Evolutionary conservation across 805 yeast species (phyloP).

Genomic region (Yarrowia yakushimensis): DNA sequence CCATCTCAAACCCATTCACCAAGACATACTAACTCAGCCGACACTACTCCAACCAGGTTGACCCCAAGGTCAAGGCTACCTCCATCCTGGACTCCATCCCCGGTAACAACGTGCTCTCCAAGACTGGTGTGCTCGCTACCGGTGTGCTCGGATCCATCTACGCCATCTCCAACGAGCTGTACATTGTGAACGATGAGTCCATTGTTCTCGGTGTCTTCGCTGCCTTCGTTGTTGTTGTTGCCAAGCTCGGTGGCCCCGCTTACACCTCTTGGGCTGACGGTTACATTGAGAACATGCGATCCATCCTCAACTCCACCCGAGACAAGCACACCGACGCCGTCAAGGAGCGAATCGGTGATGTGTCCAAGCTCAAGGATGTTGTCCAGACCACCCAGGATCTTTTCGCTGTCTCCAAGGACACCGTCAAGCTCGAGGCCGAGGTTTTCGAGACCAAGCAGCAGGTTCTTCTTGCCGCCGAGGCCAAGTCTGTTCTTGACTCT

Average conservation of each 20-base stretch:
- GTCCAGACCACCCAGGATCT: constrained; percentile 86
- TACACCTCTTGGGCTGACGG: constrained; percentile 92
- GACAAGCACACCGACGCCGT: constrained; percentile 88
- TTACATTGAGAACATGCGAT: constrained; percentile 75
- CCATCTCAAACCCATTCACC: neutral
- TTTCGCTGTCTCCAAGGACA: constrained; percentile 93
- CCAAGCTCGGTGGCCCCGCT: constrained; percentile 89
- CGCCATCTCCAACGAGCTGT: constrained; percentile 89
- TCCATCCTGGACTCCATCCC: constrained; percentile 90
- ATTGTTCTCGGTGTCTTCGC: constrained; percentile 76
- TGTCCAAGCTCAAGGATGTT: constrained; percentile 85
- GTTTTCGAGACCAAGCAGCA: constrained; percentile 90
- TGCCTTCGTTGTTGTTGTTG: constrained; percentile 68
- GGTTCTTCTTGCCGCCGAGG: constrained; percentile 82
- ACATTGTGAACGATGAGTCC: constrained; percentile 92
- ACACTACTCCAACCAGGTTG: constrained; percentile 42
- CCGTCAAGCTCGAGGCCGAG: constrained; percentile 92
- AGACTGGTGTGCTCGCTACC: constrained; percentile 94
- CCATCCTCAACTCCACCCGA: constrained; percentile 82
- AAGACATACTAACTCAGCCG: constrained; percentile 26
- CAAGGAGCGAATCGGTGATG: constrained; percentile 84
- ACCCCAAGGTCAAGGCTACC: constrained; percentile 87
- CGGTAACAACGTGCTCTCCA: constrained; percentile 80
- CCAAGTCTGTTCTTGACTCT: constrained; percentile 92
- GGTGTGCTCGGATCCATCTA: constrained; percentile 90